These are phyloP conservation scores for Candida hispaniensis DNA, from an alignment of 805 yeast species.

Conservation along the genomic window DNA sequence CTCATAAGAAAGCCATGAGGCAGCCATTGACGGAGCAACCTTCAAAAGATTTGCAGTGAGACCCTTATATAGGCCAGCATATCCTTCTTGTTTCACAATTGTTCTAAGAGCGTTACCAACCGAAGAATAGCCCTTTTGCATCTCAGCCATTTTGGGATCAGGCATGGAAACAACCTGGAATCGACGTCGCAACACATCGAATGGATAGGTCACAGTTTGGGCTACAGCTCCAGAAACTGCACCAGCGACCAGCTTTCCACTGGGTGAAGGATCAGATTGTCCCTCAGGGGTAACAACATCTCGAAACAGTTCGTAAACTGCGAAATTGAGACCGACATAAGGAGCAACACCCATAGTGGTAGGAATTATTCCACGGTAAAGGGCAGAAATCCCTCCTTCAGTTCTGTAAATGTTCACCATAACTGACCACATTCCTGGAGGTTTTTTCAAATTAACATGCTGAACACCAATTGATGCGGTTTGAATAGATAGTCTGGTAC, in stretches of 20 bases:
- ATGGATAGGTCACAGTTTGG: slow-evolving; percentile 83
- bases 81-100: slow-evolving; percentile 66
- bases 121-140: slow-evolving; percentile 40
- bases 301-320: slow-evolving; percentile 74
- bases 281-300: slow-evolving; percentile 38
- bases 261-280: slow-evolving; percentile 31
- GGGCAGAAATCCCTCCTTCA: slow-evolving; percentile 74
- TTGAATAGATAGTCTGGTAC: slow-evolving; percentile 82
- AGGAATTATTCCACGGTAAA: slow-evolving; percentile 82
- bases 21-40: slow-evolving; percentile 92
- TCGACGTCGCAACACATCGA: slow-evolving; percentile 77
- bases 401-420: slow-evolving; percentile 46
- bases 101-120: slow-evolving; percentile 62
- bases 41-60: slow-evolving; percentile 65
- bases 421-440: slow-evolving; percentile 63
- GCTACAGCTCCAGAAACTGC: slow-evolving; percentile 84
- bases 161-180: slow-evolving; percentile 82
- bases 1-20: slow-evolving; percentile 87
- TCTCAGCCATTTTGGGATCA: slow-evolving; percentile 47
- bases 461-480: slow-evolving; percentile 48
- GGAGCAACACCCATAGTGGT: slow-evolving; percentile 93
- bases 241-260: slow-evolving; percentile 61
- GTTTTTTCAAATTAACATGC: slow-evolving; percentile 23
- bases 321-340: slow-evolving; percentile 85
- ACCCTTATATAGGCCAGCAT: slow-evolving; percentile 63